Conservation (phyloP, 768 basidiomycete species). For the Mycena vulgaris region DNA sequence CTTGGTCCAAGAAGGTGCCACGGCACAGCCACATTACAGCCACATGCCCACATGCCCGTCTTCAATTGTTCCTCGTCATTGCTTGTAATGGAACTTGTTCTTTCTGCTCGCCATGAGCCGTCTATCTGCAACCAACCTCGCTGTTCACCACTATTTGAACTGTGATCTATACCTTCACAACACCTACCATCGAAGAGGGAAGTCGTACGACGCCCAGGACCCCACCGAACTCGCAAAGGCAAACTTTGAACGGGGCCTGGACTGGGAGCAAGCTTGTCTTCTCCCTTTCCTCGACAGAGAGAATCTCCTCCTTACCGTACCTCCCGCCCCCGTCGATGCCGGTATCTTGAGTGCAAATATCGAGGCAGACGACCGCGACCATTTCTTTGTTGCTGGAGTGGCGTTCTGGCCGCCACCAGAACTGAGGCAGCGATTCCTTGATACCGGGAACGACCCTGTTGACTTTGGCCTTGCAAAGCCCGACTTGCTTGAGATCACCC, state of each 20-base stretch:
- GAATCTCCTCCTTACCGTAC: constrained; percentile 58
- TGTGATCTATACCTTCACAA: constrained; percentile 66
- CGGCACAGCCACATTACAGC: no score
- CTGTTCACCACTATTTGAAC: constrained; percentile 60
- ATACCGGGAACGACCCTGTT: constrained; percentile 51
- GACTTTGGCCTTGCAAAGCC: constrained; percentile 64
- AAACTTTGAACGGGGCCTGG: constrained; percentile 59
- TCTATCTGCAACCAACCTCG: constrained; percentile 65
- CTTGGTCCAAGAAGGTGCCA: no score
- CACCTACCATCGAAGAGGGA: constrained; percentile 49
- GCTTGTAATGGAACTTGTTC: not conserved
- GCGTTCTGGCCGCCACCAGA: constrained; percentile 60
- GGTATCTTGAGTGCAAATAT: constrained; percentile 57
- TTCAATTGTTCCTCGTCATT: not conserved
- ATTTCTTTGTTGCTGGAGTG: constrained; percentile 63
- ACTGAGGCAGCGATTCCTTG: constrained; percentile 52
- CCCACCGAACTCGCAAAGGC: constrained; percentile 54
- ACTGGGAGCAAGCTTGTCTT: constrained; percentile 60
- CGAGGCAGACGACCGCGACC: constrained; percentile 57
- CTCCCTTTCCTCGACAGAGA: constrained; percentile 59
- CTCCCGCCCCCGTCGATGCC: constrained; percentile 52
- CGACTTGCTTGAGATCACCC: constrained; percentile 63
- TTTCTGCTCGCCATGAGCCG: constrained; percentile 42
- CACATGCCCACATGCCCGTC: no score
- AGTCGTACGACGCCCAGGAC: constrained; percentile 25